Evolutionary conservation across 306 rosid species (phyloP), one percentile per base, ranked within the genome.

Genomic region (Nissolia schottii): DNA sequence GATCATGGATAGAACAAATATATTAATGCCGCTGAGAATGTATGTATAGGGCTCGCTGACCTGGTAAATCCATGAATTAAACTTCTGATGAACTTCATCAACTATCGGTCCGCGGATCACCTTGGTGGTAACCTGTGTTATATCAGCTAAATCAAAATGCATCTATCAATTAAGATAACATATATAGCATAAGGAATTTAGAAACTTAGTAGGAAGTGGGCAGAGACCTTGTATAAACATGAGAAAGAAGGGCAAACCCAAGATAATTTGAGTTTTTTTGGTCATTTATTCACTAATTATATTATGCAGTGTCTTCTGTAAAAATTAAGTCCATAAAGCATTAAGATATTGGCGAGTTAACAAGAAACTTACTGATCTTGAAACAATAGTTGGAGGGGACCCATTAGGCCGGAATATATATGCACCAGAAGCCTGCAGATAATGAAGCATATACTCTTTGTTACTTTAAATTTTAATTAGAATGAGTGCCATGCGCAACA

Each of bases 351-450:
- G 51, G 20, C 1, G 37, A 46, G 50, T 46, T 61, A 64, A 63
- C 32, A 53, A 27, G 25, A 46, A 34, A 51, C 97, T 90, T 80
- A 93, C 98, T 14, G 88, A 79, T 93, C 92, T 88, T 64, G 98
- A 89, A 79, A 87, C 86, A 54, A 87, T 20, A 64, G 22, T 81
- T 28, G 93, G 92, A 70, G 86, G 78, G 63, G 89, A 46, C 8
- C 88, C 96, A 37, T 50, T 69, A 58, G 98, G 98, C 82, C 95
- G 85, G 70, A 93, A 93, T 73, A 93, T 88, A 73, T 93, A 93
- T 34, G 98, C 98, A 60, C 93, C 96, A 14, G 98, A 93, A 58
- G 80, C 77, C 87, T 93, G 19, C 51, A 3, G 51, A 45, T 16
- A 23, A 51, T 41, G 25, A 71, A 75, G 57, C 71, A 71, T 59